phyloP scores from a whole-genome alignment of 768 basidiomycete genomes.

The Agaricus sinodeliciosus region DNA sequence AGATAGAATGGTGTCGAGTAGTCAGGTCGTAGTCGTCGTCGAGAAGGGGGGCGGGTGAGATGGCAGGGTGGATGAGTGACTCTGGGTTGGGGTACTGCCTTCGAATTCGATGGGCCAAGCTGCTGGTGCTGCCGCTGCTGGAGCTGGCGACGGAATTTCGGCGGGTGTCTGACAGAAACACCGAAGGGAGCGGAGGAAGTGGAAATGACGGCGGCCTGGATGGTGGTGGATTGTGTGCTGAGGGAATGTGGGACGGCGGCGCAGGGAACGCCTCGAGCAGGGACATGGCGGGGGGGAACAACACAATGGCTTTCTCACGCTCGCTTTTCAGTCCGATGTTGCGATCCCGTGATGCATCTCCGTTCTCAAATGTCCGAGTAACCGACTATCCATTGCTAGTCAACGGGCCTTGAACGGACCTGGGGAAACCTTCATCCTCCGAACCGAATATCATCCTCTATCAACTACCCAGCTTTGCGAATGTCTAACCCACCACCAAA shows the following conservation, averaged over 20 bases:
- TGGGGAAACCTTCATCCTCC: too few species aligned
- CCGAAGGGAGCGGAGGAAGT: slow-evolving; percentile 58
- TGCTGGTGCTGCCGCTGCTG: slow-evolving; percentile 9
- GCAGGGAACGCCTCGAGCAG: slow-evolving; percentile 34
- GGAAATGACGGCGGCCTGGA: slow-evolving; percentile 51
- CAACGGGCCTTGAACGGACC: too few species aligned
- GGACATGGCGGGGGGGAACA: too few species aligned
- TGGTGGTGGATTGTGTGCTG: slow-evolving; percentile 45
- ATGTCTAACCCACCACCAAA: too few species aligned
- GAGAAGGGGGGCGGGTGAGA: slow-evolving; percentile 21
- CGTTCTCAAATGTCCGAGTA: too few species aligned
- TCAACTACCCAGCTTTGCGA: too few species aligned
- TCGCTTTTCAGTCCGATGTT: too few species aligned
- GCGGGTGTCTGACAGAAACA: slow-evolving; percentile 25
- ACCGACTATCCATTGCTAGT: too few species aligned
- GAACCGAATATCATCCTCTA: too few species aligned
- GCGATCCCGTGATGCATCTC: too few species aligned
- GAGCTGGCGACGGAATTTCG: slow-evolving; percentile 19
- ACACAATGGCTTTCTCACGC: too few species aligned
- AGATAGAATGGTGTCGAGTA: slow-evolving; percentile 25
- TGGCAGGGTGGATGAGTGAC: slow-evolving; percentile 11
- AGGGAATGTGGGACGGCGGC: slow-evolving; percentile 36
- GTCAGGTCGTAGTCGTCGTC: slow-evolving; percentile 23
- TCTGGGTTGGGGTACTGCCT: background rate
- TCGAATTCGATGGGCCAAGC: background rate